A percentile compares a stretch with the other conserved stretches of the same genome.
phyloP scores from a whole-genome alignment of 2,329 filamentous ascomycete genomes.

The Aureobasidium melanogenum region DNA sequence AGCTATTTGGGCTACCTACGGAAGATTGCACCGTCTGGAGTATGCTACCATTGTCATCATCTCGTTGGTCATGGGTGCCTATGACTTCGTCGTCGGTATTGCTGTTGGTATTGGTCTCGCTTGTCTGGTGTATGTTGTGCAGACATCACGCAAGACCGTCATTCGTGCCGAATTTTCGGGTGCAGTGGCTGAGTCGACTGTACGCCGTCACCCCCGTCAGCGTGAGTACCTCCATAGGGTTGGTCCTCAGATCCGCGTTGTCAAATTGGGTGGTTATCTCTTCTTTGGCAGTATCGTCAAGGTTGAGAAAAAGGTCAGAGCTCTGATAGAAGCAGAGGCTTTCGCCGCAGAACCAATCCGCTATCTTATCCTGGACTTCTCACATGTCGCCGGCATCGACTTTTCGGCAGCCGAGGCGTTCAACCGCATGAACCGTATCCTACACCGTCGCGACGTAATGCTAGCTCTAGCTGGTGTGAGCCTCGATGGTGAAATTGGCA shows the following conservation, averaged over 20 bases:
- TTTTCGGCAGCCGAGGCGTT: conserved; percentile 96
- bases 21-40: conserved; percentile 77
- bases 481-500: conserved; percentile 64
- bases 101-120: conserved; percentile 85
- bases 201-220: conserved; percentile 82
- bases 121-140: conserved; percentile 82
- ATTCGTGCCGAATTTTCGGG: conserved; percentile 87
- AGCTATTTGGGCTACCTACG: conserved; percentile 79
- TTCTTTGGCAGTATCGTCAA: conserved; percentile 98
- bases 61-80: conserved; percentile 89
- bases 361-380: conserved; percentile 82
- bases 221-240: conserved; percentile 78
- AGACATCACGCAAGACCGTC: conserved; percentile 82
- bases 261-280: conserved; percentile 89
- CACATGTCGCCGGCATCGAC: conserved; percentile 83
- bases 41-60: conserved; percentile 85
- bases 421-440: conserved; percentile 77
- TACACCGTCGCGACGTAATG: conserved; percentile 67
- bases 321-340: conserved; percentile 70
- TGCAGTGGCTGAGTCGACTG: conserved; percentile 81
- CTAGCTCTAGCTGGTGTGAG: conserved; percentile 78
- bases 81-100: conserved; percentile 94
- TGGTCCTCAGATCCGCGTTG: conserved; percentile 78
- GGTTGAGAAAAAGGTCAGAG: conserved; percentile 80
- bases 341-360: conserved; percentile 74